A percentile compares a stretch with the other conserved stretches of the same genome.
Evolutionary conservation across 805 yeast species (phyloP).

Genomic region (Diddensiella caesifluorescens): DNA sequence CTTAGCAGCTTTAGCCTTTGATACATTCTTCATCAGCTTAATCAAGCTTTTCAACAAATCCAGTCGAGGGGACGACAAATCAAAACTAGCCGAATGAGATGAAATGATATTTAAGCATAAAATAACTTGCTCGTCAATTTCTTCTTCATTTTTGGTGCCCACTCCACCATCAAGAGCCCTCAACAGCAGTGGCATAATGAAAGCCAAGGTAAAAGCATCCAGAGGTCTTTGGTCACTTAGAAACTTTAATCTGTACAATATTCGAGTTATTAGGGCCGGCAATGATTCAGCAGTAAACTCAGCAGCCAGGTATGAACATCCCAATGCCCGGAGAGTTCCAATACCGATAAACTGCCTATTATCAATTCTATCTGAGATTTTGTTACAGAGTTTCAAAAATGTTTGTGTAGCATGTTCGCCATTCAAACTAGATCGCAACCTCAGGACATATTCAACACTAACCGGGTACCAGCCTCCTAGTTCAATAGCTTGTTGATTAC

Average conservation of each 20-base stretch:
- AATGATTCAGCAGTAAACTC: constrained; percentile 48
- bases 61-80: constrained; percentile 60
- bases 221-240: constrained; percentile 67
- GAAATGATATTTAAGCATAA: constrained; percentile 68
- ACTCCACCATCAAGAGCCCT: constrained; percentile 51
- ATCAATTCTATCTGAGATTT: constrained; percentile 49
- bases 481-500: constrained; percentile 43
- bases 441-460: constrained; percentile 48
- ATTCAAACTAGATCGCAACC: constrained; percentile 32
- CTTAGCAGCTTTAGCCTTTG: constrained; percentile 74
- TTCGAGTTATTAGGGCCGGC: constrained; percentile 51
- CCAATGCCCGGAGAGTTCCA: constrained; percentile 57
- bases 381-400: constrained; percentile 50
- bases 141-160: constrained; percentile 49
- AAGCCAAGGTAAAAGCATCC: constrained; percentile 63
- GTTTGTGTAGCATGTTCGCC: constrained; percentile 39
- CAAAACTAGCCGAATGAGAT: constrained; percentile 45
- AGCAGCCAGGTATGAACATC: constrained; percentile 42
- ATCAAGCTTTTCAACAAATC: constrained; percentile 58
- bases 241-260: constrained; percentile 70
- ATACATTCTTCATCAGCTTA: constrained; percentile 62
- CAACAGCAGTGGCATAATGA: constrained; percentile 67
- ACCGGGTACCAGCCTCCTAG: constrained; percentile 79
- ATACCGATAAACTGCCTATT: constrained; percentile 56
- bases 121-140: constrained; percentile 82